Base-by-base conservation (phyloP, 768 basidiomycete genomes). In the Dacryopinax primogenitus region DNA sequence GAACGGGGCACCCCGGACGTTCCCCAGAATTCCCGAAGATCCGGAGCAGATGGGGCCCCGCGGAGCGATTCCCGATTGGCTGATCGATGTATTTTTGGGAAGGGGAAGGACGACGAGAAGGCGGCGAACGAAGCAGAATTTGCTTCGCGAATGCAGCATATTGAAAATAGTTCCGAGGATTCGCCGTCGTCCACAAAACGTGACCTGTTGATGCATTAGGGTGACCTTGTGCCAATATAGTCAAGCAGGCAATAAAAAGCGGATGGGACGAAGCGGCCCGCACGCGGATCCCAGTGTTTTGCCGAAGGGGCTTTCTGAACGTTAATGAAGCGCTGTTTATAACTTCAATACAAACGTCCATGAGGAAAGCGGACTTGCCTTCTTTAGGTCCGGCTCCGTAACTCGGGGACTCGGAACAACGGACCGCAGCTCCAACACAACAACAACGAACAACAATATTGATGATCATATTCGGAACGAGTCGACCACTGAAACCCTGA, bases 21-120 rank as follows among this genome's bases (percentile, higher is more conserved):
- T 58, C 51, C 51, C 51, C 51, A 58, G 51, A 58, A 23, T 32
- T 58, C 51, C 51, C 51, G 51, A 30, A 58, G 51, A 28, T 58
- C 51, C 51, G 51, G 51, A 30, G 23, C 51, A 58, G 18, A 23
- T 21, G 51, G 51, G 51, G 51, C 51, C 51, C 51, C 51, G 51
- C 51, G 12, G 51, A 28, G 26, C 23, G 13, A 58, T 23, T n/a
- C 12, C 51, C 51, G 51, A 58, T 58, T 58, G 51, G 51, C 18
- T 15, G 21, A 18, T 4, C 51, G 26, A 32, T 13, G 11, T 13
- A 21, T 30, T 28, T 28, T 13, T 26, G 30, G 6, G 12, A 30
- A 28, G 26, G 11, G 21, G 23, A 58, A 58, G 51, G 32, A 32
- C 21, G 13, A 30, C 51, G 30, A 28, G 21, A 11, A 6, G 15